Base-by-base conservation (phyloP, 768 basidiomycete species). In the Pisolithus albus region DNA sequence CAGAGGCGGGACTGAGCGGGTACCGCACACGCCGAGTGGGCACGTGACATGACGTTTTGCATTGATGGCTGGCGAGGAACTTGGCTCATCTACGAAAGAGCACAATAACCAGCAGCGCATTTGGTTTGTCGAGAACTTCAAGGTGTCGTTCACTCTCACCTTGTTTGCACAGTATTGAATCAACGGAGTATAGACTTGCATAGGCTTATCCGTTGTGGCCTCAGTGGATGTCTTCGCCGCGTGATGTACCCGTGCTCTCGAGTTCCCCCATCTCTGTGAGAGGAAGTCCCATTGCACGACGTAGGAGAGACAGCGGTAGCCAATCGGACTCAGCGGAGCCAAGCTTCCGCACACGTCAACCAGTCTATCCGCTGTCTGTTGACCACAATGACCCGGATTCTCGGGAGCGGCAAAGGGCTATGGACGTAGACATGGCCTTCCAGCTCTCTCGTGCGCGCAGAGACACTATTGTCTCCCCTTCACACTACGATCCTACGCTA, bases 341-440 rank as follows among this genome's bases (percentile, higher is more conserved):
- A 23, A 63, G 65, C 38, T 54, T 70, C 5, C 75, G 71, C 1
- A 64, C 76, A 45, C 76, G 83, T 21, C 75, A 74, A 1, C 86
- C 88, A 0, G 81, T 80, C 3, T 67, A 86, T 15, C 64, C 70
- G 1, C 79, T 85, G 40, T 76, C 85, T 8, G 77, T 79, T 54
- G 83, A 88, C 63, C 79, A 76, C 9, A 76, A 83, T 71, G 84
- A 89, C 62, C 82, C 86, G 0, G 80, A 88, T 49, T 81, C 81
- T 18, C 75, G 84, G 50, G 92, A 96, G 66, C 82, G 93, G 18
- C 93, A 97, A 73, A 80, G 88, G 34, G 83, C 90, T 6, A 89
- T 96, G 85, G 94, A 97, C 61, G 89, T 89, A 0, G 92, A 94
- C 61, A 91, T 92, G 87, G 90, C 88, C 49, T 78, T 89, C 63